Evolutionary conservation across 257 asterid species (phyloP).

Genomic region (Verbena officinalis): DNA sequence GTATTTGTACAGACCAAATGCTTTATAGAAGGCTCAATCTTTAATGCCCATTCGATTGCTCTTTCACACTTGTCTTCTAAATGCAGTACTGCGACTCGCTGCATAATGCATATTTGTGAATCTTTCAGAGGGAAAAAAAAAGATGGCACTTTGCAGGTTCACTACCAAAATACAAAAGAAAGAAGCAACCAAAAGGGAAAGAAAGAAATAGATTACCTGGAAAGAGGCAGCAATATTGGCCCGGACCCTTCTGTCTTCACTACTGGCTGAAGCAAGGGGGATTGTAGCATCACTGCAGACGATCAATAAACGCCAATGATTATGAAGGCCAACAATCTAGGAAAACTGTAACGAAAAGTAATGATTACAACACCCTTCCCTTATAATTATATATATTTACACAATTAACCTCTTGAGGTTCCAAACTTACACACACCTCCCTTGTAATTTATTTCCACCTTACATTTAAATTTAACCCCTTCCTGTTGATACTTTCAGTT

Average conservation of each 20-base stretch:
- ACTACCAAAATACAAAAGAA: not conserved
- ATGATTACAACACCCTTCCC: too few relatives aligned
- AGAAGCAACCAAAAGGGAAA: not conserved
- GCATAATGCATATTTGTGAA: slow-evolving; percentile 29
- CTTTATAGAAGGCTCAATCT: slow-evolving; percentile 81
- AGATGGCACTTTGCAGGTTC: slow-evolving; percentile 7
- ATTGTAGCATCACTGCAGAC: slow-evolving; percentile 69
- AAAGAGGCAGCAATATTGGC: slow-evolving; percentile 99
- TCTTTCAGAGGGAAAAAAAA: slow-evolving; percentile 15
- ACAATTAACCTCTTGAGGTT: too few relatives aligned
- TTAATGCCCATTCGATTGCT: slow-evolving; percentile 89
- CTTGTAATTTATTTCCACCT: too few relatives aligned
- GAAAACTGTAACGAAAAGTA: too few relatives aligned
- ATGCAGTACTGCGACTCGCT: slow-evolving; percentile 93
- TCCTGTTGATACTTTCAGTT: too few relatives aligned
- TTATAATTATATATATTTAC: too few relatives aligned
- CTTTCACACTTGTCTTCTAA: slow-evolving; percentile 87
- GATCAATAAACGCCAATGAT: slow-evolving; percentile 9
- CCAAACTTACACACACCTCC: too few relatives aligned
- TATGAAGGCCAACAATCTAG: not conserved
- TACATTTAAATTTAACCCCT: too few relatives aligned
- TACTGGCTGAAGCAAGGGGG: slow-evolving; percentile 69
- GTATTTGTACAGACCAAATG: slow-evolving; percentile 57
- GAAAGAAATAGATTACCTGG: slow-evolving; percentile 58
- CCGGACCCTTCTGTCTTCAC: slow-evolving; percentile 71